Percentiles rank a stretch among this genome's conserved stretches.
Conservation (phyloP, 495 filamentous ascomycete genomes). For the Lasiosphaeria hispida region DNA sequence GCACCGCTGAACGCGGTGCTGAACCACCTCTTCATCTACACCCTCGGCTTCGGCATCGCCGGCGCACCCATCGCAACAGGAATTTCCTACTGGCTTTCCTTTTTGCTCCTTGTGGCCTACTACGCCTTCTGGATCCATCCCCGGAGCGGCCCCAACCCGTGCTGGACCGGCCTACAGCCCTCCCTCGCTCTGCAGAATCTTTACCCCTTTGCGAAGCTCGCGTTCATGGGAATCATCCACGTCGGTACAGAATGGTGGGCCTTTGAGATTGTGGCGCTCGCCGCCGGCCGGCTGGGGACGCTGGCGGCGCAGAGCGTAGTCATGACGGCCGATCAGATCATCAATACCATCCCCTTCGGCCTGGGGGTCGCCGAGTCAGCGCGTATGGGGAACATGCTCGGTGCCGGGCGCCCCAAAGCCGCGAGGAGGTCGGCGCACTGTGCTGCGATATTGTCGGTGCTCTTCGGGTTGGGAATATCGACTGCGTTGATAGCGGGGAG, state of each 20-base stretch:
- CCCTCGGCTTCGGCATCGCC: conserved; percentile 65
- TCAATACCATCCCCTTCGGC: conserved; percentile 91
- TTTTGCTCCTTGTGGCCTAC: conserved; percentile 63
- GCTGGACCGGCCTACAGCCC: conserved; percentile 77
- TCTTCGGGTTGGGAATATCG: conserved; percentile 66
- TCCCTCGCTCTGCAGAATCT: conserved; percentile 61
- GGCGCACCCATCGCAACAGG: conserved; percentile 82
- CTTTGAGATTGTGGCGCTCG: conserved; percentile 91
- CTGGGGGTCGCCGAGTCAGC: conserved; percentile 80
- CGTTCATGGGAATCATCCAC: conserved; percentile 74
- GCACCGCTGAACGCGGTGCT: conserved; percentile 74
- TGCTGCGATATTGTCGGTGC: conserved; percentile 70
- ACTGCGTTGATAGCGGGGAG: conserved; percentile 68
- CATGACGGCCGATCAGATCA: conserved; percentile 89
- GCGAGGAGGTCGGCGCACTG: conserved; percentile 73
- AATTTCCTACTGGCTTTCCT: conserved; percentile 84
- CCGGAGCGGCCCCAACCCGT: conserved; percentile 55
- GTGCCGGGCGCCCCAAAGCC: conserved; percentile 62
- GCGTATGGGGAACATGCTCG: conserved; percentile 79
- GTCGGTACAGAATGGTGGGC: conserved; percentile 96
- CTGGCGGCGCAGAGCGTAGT: conserved; percentile 87
- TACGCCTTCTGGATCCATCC: conserved; percentile 68
- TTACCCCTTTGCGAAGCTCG: conserved; percentile 72
- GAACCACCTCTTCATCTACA: conserved; percentile 78
- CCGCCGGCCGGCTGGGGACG: conserved; percentile 77